Evolutionary conservation across 441 rosid species (phyloP).

Genomic region (Populus hybrid): DNA sequence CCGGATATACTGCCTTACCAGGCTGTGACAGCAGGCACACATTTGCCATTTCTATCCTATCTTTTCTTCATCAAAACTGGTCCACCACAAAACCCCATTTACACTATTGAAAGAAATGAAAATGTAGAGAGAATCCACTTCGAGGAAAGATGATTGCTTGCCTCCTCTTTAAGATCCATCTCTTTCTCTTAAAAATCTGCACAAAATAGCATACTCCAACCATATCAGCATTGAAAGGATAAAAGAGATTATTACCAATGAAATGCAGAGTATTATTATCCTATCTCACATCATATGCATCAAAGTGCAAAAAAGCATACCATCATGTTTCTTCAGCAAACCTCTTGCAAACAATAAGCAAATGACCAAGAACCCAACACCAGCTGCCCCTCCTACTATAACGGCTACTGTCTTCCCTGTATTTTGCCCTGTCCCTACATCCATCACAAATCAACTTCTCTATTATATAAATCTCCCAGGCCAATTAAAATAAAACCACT

Average conservation of each 20-base stretch:
- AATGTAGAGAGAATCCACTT: slow-evolving; percentile 34
- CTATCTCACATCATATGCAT: neutral
- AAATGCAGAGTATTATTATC: slow-evolving; percentile 2
- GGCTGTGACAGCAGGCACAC: slow-evolving; percentile 17
- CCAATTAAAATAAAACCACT: neutral
- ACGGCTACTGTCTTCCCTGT: slow-evolving; percentile 95
- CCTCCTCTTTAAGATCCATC: slow-evolving; percentile 20
- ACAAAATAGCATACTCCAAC: slow-evolving; percentile 13
- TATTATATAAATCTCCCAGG: too few species aligned
- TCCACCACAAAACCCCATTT: slow-evolving; percentile 17
- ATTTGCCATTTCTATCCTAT: slow-evolving; percentile 9
- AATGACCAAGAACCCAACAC: slow-evolving; percentile 80
- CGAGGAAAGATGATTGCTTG: slow-evolving; percentile 17
- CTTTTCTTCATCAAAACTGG: slow-evolving; percentile 29
- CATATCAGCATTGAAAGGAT: slow-evolving; percentile 10
- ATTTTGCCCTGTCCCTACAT: slow-evolving; percentile 54
- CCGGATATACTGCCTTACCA: slow-evolving; percentile 17
- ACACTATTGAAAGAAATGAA: slow-evolving; percentile 19
- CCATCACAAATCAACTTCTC: slow-evolving; percentile 13
- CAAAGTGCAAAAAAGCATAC: slow-evolving; percentile 29
- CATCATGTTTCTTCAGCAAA: slow-evolving; percentile 80
- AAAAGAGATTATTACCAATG: neutral
- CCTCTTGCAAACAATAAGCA: slow-evolving; percentile 73
- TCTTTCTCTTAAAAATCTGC: slow-evolving; percentile 46
- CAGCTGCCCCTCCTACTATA: slow-evolving; percentile 94